phyloP scores from a whole-genome alignment of 2,329 filamentous ascomycete species.

The Saccharata proteae region DNA sequence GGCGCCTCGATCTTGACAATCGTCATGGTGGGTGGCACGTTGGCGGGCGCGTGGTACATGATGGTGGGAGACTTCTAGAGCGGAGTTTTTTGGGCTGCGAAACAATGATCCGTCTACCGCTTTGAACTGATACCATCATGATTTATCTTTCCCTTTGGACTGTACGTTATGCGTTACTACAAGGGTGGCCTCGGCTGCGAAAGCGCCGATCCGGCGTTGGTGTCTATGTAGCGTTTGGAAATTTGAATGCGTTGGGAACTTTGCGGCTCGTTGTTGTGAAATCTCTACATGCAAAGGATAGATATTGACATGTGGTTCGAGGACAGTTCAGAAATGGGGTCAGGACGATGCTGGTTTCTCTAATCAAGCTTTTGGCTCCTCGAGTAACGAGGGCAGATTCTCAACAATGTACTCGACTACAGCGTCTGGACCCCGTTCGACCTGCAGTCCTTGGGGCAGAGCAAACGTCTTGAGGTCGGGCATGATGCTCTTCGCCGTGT shows the following conservation, averaged over 20 bases:
- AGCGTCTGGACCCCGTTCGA: slow-evolving; percentile 41
- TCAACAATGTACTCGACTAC: slow-evolving; percentile 41
- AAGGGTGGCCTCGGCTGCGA: too few species aligned
- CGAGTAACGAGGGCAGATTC: slow-evolving; percentile 24
- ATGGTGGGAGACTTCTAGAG: slow-evolving; percentile 9
- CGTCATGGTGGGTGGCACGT: slow-evolving; percentile 2
- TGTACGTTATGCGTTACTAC: too few species aligned
- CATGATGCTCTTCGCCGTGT: slow-evolving; percentile 32
- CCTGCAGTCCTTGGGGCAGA: slow-evolving; percentile 43
- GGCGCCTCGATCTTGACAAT: slow-evolving; percentile 24
- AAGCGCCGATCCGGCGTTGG: too few species aligned
- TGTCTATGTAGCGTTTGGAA: too few species aligned
- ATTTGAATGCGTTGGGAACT: too few species aligned
- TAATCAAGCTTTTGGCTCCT: slow-evolving; percentile 8
- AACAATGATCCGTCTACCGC: too few species aligned
- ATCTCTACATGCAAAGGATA: too few species aligned
- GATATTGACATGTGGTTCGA: too few species aligned
- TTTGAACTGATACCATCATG: neutral
- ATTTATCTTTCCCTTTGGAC: slow-evolving; percentile 2
- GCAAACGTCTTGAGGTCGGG: slow-evolving; percentile 41
- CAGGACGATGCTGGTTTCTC: neutral
- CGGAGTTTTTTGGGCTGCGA: too few species aligned
- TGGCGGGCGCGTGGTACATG: slow-evolving; percentile 14
- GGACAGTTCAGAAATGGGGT: too few species aligned
- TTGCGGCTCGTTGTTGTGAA: too few species aligned